These are phyloP conservation scores for Plantago major DNA, from an alignment of 257 asterid species.

Conservation along the genomic window DNA sequence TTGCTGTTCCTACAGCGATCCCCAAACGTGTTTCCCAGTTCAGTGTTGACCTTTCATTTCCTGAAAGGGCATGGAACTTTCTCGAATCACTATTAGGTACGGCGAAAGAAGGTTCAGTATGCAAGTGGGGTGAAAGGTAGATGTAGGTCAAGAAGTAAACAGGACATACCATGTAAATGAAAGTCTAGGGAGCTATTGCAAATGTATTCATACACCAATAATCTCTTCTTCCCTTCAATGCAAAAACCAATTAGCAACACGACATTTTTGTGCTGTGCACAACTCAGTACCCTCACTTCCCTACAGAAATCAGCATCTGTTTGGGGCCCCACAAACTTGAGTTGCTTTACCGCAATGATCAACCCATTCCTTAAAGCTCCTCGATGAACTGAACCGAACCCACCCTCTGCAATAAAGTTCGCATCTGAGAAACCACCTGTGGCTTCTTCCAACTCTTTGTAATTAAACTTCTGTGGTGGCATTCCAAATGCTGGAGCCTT, in stretches of 20 bases:
- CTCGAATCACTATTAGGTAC: neutral
- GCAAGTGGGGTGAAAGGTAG: neutral
- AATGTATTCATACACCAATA: slow-evolving; percentile 75
- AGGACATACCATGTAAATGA: slow-evolving; percentile 67
- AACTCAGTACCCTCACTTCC: slow-evolving; percentile 77
- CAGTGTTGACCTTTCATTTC: slow-evolving; percentile 36
- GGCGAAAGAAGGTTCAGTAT: slow-evolving; percentile 7
- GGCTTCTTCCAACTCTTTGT: slow-evolving; percentile 68
- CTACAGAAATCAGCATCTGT: slow-evolving; percentile 76
- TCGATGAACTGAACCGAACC: slow-evolving; percentile 69
- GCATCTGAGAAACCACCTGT: slow-evolving; percentile 58
- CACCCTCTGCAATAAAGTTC: slow-evolving; percentile 71
- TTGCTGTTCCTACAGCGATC: slow-evolving; percentile 86
- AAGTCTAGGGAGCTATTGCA: slow-evolving; percentile 82
- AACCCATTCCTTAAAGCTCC: slow-evolving; percentile 70
- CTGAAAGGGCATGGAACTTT: slow-evolving; percentile 28
- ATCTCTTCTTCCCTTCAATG: slow-evolving; percentile 55
- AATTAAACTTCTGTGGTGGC: slow-evolving; percentile 69
- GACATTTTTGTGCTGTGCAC: slow-evolving; percentile 93
- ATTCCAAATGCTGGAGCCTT: slow-evolving; percentile 83
- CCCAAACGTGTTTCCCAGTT: slow-evolving; percentile 69
- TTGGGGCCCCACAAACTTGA: slow-evolving; percentile 59
- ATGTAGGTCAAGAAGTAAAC: slow-evolving; percentile 11
- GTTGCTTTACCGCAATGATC: slow-evolving; percentile 63
- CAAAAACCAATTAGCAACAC: slow-evolving; percentile 85